Percentiles rank a stretch among this genome's conserved stretches.
phyloP scores from a whole-genome alignment of 441 rosid genomes.

The Rhodomyrtus psidioides region DNA sequence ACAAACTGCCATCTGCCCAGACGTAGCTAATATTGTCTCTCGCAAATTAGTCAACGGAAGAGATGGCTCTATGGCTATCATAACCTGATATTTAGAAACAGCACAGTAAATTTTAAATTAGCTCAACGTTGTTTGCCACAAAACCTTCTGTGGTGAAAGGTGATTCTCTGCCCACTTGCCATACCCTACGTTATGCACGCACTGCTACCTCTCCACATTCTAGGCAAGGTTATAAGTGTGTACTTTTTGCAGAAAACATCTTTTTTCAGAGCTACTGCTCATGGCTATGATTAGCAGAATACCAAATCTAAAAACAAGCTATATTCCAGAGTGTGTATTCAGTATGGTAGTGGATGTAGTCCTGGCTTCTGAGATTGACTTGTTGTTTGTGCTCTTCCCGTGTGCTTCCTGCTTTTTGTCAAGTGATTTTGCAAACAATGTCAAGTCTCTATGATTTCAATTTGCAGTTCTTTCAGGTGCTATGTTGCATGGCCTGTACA shows the following conservation, averaged over 20 bases:
- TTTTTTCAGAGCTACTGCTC: not conserved
- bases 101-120: not conserved
- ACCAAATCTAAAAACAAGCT: not conserved
- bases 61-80: not conserved
- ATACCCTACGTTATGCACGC: not conserved
- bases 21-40: not conserved
- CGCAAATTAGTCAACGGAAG: not conserved
- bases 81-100: not conserved
- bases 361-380: not conserved
- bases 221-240: not conserved
- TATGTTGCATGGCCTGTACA: not conserved
- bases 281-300: not conserved
- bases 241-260: not conserved
- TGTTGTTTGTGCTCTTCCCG: not conserved
- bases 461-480: not conserved
- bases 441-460: not conserved
- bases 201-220: not conserved
- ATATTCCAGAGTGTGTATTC: not conserved
- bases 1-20: not conserved
- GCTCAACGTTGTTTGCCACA: not conserved
- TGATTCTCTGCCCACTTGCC: not conserved
- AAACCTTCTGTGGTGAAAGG: not conserved
- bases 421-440: not conserved
- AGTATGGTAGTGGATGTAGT: not conserved
- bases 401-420: not conserved